phyloP scores from a whole-genome alignment of 2,329 filamentous ascomycete genomes.

The Plenodomus biglobosus region DNA sequence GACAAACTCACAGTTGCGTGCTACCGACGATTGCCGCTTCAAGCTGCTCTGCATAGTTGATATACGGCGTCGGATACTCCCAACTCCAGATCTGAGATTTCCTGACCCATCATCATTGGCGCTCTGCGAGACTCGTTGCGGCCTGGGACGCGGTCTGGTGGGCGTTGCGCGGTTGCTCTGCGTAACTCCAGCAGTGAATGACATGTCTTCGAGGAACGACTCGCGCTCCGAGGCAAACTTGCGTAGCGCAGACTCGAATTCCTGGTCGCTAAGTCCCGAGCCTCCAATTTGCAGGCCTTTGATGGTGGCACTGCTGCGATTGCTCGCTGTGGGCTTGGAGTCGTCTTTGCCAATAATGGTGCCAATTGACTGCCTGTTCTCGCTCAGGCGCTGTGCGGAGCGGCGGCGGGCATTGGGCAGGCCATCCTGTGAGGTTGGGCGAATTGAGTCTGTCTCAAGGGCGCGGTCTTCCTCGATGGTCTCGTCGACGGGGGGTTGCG shows the following conservation, averaged over 20 bases:
- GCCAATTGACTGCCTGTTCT: conserved; percentile 54
- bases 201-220: conserved; percentile 87
- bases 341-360: conserved; percentile 50
- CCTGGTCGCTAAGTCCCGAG: conserved; percentile 66
- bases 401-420: conserved; percentile 43
- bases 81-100: conserved; percentile 64
- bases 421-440: conserved; percentile 50
- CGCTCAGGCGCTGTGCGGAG: conserved; percentile 47
- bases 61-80: conserved; percentile 88
- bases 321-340: conserved; percentile 57
- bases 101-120: conserved; percentile 55
- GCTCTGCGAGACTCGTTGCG: conserved; percentile 69
- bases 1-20: conserved; percentile 67
- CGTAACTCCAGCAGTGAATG: conserved; percentile 77
- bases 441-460: conserved; percentile 54
- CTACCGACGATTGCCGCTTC: conserved; percentile 78
- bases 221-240: conserved; percentile 97
- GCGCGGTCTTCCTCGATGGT: conserved; percentile 63
- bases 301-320: conserved; percentile 66
- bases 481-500: conserved; percentile 49
- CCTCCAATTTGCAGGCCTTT: conserved; percentile 49
- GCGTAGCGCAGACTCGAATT: conserved; percentile 88
- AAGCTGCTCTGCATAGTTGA: conserved; percentile 91
- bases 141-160: conserved; percentile 68
- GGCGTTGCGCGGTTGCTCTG: conserved; percentile 50